phyloP scores from a whole-genome alignment of 805 yeast species.

The Starmerella stigmatis region DNA sequence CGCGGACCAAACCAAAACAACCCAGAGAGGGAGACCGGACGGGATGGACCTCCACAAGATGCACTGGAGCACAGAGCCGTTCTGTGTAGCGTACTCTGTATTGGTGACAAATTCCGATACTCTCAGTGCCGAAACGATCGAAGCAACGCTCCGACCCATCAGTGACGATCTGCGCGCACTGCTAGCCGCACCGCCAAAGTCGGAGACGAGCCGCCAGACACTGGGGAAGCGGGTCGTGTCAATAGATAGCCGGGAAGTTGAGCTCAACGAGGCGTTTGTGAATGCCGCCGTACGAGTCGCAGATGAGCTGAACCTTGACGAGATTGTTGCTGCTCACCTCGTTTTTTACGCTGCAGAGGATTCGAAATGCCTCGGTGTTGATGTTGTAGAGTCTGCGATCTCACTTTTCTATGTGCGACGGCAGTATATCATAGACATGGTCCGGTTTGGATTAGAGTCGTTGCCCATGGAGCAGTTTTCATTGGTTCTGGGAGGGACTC shows the following conservation, averaged over 20 bases:
- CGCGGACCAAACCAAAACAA: not conserved
- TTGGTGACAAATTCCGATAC: slow-evolving; percentile 13
- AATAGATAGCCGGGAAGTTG: slow-evolving; percentile 46
- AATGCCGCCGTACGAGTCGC: slow-evolving; percentile 47
- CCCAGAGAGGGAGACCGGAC: not conserved
- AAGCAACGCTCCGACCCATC: slow-evolving; percentile 21
- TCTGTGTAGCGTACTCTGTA: slow-evolving; percentile 26
- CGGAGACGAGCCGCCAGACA: slow-evolving; percentile 29
- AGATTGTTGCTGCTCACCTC: slow-evolving; percentile 60
- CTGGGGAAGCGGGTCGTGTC: slow-evolving; percentile 35
- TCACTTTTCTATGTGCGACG: slow-evolving; percentile 59
- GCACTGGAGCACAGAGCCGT: slow-evolving; percentile 30
- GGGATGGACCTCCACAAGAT: slow-evolving; percentile 14
- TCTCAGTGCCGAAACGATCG: not conserved
- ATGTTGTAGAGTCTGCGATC: slow-evolving; percentile 40
- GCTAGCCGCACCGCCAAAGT: slow-evolving; percentile 32
- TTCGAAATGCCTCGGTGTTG: slow-evolving; percentile 32
- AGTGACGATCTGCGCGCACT: slow-evolving; percentile 31
- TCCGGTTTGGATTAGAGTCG: slow-evolving; percentile 15
- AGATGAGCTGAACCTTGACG: slow-evolving; percentile 66
- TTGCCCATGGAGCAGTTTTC: slow-evolving; percentile 10
- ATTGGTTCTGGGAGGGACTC: not conserved
- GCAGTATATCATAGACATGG: slow-evolving; percentile 53
- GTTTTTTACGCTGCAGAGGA: slow-evolving; percentile 40
- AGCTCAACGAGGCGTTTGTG: slow-evolving; percentile 56